Conservation (phyloP, 1,284 basidiomycete genomes). For the Trichosporon sp. region DNA sequence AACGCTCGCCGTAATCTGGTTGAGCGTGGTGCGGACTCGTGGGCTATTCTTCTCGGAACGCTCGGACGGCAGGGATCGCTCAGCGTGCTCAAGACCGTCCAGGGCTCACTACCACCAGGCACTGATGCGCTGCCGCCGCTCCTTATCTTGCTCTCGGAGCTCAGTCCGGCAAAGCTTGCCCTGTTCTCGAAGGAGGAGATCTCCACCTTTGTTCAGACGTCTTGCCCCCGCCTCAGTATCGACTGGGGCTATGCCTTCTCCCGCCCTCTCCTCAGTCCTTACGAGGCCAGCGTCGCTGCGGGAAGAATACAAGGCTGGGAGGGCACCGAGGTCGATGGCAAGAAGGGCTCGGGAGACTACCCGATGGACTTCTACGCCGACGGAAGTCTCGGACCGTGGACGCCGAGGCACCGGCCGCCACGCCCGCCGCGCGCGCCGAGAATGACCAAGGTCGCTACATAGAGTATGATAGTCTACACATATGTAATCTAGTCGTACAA, state of each 20-base stretch:
- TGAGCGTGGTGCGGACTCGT: constrained; percentile 50
- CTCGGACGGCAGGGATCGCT: constrained; percentile 91
- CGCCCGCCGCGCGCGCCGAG: neutral
- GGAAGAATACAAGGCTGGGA: constrained; percentile 57
- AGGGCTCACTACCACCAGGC: constrained; percentile 39
- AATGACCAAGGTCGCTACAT: neutral
- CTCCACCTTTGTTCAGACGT: constrained; percentile 26
- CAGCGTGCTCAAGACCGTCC: constrained; percentile 77
- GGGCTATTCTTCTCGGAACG: constrained; percentile 95
- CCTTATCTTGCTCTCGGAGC: constrained; percentile 79
- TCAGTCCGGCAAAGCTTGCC: constrained; percentile 87
- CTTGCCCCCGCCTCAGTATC: constrained; percentile 52
- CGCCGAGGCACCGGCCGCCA: constrained; percentile 37
- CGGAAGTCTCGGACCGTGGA: constrained; percentile 46
- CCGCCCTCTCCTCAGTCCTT: constrained; percentile 82
- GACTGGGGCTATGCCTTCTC: constrained; percentile 98
- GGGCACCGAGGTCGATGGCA: constrained; percentile 33
- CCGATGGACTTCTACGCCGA: constrained; percentile 94
- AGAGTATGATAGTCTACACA: neutral
- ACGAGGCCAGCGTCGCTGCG: constrained; percentile 85
- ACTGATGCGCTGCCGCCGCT: constrained; percentile 55
- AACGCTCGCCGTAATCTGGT: constrained; percentile 62
- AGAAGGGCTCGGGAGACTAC: constrained; percentile 54
- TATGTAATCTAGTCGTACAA: neutral
- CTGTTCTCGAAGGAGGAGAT: constrained; percentile 54